Conservation (phyloP, 371 early-diverging fungal genomes). For the Cokeromyces recurvatus region DNA sequence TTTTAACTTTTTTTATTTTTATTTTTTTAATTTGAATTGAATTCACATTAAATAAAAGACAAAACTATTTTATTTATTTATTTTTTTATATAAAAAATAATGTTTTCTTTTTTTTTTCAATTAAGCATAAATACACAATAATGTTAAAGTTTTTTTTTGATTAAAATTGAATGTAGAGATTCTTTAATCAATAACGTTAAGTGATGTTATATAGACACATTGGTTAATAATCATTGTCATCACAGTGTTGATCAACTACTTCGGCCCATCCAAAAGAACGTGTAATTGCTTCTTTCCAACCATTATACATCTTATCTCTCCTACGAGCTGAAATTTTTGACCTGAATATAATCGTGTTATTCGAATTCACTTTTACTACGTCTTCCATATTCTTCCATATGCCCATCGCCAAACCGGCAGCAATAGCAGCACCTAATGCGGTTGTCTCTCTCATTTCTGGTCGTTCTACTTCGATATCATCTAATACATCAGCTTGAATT, state of each 20-base stretch:
- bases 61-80: too few species aligned
- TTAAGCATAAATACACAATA: too few species aligned
- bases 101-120: too few species aligned
- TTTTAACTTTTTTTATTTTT: too few species aligned
- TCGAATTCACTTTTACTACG: constrained; percentile 32
- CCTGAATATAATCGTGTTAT: constrained; percentile 38
- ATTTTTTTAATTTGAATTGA: too few species aligned
- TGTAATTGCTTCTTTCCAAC: constrained; percentile 88
- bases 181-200: too few species aligned
- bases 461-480: constrained; percentile 77
- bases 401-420: constrained; percentile 90
- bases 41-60: too few species aligned
- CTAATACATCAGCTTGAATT: constrained; percentile 85
- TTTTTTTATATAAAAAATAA: too few species aligned
- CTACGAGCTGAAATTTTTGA: constrained; percentile 43
- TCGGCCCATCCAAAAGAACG: constrained; percentile 66
- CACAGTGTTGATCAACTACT: constrained; percentile 8
- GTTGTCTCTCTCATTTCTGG: constrained; percentile 93
- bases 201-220: too few species aligned
- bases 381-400: constrained; percentile 57
- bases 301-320: constrained; percentile 58
- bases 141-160: too few species aligned
- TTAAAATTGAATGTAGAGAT: too few species aligned
- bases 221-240: constrained; percentile 7
- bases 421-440: constrained; percentile 92